phyloP scores from a whole-genome alignment of 192 early-diverging fungal species.

The Mortierella alpina region DNA sequence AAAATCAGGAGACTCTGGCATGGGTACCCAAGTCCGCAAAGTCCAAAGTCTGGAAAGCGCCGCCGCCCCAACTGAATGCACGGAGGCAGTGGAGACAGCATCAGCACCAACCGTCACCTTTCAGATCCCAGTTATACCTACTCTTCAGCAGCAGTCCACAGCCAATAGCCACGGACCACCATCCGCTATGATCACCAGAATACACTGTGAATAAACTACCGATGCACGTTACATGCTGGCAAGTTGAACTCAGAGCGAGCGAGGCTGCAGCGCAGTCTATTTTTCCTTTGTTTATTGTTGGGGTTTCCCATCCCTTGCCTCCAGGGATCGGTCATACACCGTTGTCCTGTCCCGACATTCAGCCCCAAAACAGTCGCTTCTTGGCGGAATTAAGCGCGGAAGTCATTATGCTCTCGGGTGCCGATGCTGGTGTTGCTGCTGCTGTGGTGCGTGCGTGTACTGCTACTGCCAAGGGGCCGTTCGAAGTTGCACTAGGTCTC shows the following conservation, averaged over 20 bases:
- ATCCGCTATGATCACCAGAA: too few relatives aligned
- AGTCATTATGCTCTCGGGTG: constrained; percentile 25
- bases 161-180: too few relatives aligned
- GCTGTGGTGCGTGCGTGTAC: neutral
- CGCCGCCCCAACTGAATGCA: neutral
- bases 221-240: too few relatives aligned
- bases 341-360: neutral
- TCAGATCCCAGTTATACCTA: neutral
- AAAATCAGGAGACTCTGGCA: constrained; percentile 20
- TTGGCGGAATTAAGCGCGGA: constrained; percentile 31
- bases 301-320: too few relatives aligned
- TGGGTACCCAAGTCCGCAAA: constrained; percentile 9
- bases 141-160: too few relatives aligned
- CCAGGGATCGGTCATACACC: too few relatives aligned
- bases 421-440: neutral
- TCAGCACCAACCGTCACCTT: constrained; percentile 2
- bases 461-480: neutral
- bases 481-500: neutral
- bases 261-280: too few relatives aligned
- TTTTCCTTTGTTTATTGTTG: too few relatives aligned
- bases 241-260: too few relatives aligned
- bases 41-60: constrained; percentile 19
- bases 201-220: too few relatives aligned
- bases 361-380: constrained; percentile 49
- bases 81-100: neutral